A percentile compares a stretch with the other conserved stretches of the same genome.
Conservation (phyloP, 192 early-diverging fungal species). For the Radiomyces spectabilis region DNA sequence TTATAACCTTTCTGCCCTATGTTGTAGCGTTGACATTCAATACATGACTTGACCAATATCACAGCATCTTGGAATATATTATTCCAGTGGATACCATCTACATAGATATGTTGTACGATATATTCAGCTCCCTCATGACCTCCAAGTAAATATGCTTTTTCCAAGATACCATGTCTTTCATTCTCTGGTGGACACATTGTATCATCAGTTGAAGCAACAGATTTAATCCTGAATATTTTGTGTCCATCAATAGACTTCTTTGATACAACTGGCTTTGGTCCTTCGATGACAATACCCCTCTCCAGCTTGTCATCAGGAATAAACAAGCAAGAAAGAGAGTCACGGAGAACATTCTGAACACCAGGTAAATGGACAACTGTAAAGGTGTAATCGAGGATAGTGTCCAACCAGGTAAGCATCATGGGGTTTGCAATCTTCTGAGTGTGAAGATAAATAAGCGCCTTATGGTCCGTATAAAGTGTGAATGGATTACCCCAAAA, state of each 20-base stretch:
- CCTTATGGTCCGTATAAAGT: conserved; percentile 27
- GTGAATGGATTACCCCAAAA: conserved; percentile 25
- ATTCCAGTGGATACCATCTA: too few relatives aligned
- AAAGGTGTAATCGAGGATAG: conserved; percentile 16
- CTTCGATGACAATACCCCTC: background rate
- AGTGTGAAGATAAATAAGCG: conserved; percentile 18
- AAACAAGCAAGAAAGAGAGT: conserved; percentile 14
- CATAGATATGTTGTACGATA: too few relatives aligned
- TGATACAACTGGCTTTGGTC: background rate
- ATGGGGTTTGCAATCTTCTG: conserved; percentile 9
- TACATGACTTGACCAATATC: too few relatives aligned
- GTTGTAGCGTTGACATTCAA: too few relatives aligned
- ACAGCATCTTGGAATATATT: too few relatives aligned
- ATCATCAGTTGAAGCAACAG: too few relatives aligned
- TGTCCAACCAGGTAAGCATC: conserved; percentile 19
- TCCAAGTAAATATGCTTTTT: too few relatives aligned
- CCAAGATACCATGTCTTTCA: too few relatives aligned
- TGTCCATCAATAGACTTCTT: too few relatives aligned
- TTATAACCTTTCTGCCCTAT: too few relatives aligned
- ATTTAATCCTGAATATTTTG: too few relatives aligned
- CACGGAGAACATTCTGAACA: conserved; percentile 18
- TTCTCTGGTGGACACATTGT: too few relatives aligned
- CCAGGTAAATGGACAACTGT: conserved; percentile 8
- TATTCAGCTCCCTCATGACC: conserved; percentile 2
- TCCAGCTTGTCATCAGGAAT: background rate